Evolutionary conservation across 164 flowering plant species (phyloP).

Genomic region (Cinnamomum chago): DNA sequence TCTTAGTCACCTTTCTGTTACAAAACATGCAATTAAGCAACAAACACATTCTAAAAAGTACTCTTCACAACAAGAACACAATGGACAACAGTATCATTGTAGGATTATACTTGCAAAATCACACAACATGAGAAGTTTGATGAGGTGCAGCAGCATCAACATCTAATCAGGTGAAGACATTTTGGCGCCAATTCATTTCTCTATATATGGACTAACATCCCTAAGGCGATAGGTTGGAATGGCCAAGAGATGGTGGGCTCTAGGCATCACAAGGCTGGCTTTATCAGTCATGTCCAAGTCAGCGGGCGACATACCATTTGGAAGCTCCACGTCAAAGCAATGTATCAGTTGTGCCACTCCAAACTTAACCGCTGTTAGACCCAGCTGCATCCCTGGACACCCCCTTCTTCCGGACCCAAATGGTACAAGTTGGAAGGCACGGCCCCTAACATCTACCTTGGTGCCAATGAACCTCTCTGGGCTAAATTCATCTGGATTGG

Average conservation of each 20-base stretch:
- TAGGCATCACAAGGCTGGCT: slow-evolving; percentile 5
- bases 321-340: slow-evolving; percentile 17
- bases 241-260: slow-evolving; percentile 4
- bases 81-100: no score
- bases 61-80: no score
- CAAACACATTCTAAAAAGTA: no score
- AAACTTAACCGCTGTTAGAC: slow-evolving; percentile 5
- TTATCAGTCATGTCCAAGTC: slow-evolving; percentile 13
- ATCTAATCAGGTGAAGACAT: no score
- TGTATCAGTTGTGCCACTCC: slow-evolving; percentile 16
- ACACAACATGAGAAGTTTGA: no score
- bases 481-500: slow-evolving; percentile 8
- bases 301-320: slow-evolving; percentile 11
- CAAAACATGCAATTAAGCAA: no score
- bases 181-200: no score
- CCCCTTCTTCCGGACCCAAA: slow-evolving; percentile 16
- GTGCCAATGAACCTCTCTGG: slow-evolving; percentile 16
- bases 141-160: no score
- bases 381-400: slow-evolving; percentile 14
- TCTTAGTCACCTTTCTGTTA: no score
- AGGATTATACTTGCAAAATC: no score
- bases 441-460: slow-evolving; percentile 9
- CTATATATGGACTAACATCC: no score
- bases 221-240: slow-evolving; percentile 15
- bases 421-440: slow-evolving; percentile 11